phyloP scores from a whole-genome alignment of 208 protist species.

The Leishmania major region DNA sequence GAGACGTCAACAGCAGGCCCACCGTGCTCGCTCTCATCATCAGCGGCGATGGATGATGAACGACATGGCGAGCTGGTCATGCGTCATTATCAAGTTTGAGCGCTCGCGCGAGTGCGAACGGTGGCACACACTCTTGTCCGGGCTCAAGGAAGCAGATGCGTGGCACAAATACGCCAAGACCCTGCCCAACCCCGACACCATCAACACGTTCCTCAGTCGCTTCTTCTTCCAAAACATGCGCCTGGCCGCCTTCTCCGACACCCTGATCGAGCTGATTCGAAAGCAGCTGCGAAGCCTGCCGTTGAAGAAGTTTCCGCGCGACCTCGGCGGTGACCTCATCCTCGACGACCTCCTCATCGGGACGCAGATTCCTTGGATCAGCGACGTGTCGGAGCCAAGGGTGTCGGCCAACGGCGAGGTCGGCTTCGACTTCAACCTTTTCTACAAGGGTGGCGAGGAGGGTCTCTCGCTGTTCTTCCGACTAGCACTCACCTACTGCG shows the following conservation, averaged over 20 bases:
- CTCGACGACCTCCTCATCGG: slow-evolving; percentile 80
- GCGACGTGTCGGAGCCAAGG: slow-evolving; percentile 60
- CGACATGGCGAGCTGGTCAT: slow-evolving; percentile 42
- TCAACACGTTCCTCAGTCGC: slow-evolving; percentile 75
- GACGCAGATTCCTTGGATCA: slow-evolving; percentile 71
- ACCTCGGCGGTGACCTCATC: slow-evolving; percentile 67
- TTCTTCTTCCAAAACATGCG: slow-evolving; percentile 85
- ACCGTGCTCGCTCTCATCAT: not conserved
- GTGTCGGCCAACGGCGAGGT: slow-evolving; percentile 76
- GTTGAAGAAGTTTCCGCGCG: slow-evolving; percentile 75
- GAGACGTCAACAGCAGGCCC: not conserved
- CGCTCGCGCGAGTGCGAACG: slow-evolving; percentile 67
- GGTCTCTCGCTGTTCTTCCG: slow-evolving; percentile 72
- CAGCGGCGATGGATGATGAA: not conserved
- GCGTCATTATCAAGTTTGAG: slow-evolving; percentile 64
- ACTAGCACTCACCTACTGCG: slow-evolving; percentile 69
- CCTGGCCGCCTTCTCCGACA: slow-evolving; percentile 42
- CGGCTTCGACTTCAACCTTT: slow-evolving; percentile 81
- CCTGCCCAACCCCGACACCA: slow-evolving; percentile 62
- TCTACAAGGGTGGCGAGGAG: slow-evolving; percentile 72
- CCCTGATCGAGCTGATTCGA: slow-evolving; percentile 54
- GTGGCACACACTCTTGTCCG: slow-evolving; percentile 61
- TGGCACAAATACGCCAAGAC: slow-evolving; percentile 69
- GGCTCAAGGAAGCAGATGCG: slow-evolving; percentile 46
- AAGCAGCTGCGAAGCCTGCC: slow-evolving; percentile 69